These are phyloP conservation scores for Physocladia obscura DNA, from an alignment of 192 early-diverging fungal genomes.

Conservation along the genomic window DNA sequence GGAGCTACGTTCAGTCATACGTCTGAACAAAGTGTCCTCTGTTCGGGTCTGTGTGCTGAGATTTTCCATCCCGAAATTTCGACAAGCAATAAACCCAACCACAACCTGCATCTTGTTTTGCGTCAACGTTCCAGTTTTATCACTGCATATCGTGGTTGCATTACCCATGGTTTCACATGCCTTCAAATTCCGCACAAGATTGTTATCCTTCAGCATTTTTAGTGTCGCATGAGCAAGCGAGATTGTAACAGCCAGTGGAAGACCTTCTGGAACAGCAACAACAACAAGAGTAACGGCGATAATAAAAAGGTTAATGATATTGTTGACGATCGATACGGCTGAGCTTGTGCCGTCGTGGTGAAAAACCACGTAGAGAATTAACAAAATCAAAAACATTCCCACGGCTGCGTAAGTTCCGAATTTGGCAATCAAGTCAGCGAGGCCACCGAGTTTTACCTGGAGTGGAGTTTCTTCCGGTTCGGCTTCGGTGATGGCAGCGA, in stretches of 20 bases:
- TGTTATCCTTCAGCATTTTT: constrained; percentile 95
- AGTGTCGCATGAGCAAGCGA: constrained; percentile 92
- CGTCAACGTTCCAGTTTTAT: constrained; percentile 98
- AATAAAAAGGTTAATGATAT: constrained; percentile 70
- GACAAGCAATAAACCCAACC: constrained; percentile 73
- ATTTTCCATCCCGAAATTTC: constrained; percentile 57
- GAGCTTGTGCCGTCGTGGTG: not conserved
- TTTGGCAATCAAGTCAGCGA: constrained; percentile 94
- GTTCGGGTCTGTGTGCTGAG: constrained; percentile 29
- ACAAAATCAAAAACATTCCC: constrained; percentile 80
- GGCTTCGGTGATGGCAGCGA: constrained; percentile 79
- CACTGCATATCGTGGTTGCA: constrained; percentile 96
- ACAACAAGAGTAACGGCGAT: constrained; percentile 92
- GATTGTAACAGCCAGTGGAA: constrained; percentile 95
- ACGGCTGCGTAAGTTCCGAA: constrained; percentile 81
- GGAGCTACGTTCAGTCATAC: not conserved
- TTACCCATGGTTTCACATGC: constrained; percentile 99
- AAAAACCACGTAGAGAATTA: constrained; percentile 82
- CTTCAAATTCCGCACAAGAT: constrained; percentile 90
- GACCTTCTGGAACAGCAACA: constrained; percentile 96
- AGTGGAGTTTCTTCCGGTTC: constrained; percentile 88
- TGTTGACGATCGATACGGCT: constrained; percentile 32
- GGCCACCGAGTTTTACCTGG: constrained; percentile 81
- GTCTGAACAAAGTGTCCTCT: not conserved
- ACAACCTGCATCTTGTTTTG: constrained; percentile 99